A percentile compares a stretch with the other conserved stretches of the same genome.
phyloP scores from a whole-genome alignment of 345 rosid genomes.

The Iberis pinnata region DNA sequence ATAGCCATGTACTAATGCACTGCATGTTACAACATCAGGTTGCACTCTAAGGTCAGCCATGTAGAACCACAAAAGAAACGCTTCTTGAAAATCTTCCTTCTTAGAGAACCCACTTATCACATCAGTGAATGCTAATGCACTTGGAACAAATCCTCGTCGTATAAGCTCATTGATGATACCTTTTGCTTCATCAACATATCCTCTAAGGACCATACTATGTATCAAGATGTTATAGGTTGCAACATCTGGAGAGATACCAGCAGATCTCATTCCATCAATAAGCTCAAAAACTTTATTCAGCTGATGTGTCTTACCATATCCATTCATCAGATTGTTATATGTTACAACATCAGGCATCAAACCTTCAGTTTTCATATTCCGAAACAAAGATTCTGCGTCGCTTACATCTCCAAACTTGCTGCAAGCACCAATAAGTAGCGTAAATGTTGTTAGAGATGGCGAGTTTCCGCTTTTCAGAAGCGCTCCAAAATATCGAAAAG shows the following conservation, averaged over 20 bases:
- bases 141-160: slow-evolving; percentile 36
- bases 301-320: slow-evolving; percentile 40
- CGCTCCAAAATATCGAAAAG: slow-evolving; percentile 37
- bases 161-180: slow-evolving; percentile 39
- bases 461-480: slow-evolving; percentile 38
- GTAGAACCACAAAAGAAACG: slow-evolving; percentile 41
- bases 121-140: slow-evolving; percentile 42
- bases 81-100: slow-evolving; percentile 41
- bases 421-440: slow-evolving; percentile 37
- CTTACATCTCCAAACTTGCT: slow-evolving; percentile 34
- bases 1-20: slow-evolving; percentile 45
- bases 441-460: slow-evolving; percentile 37
- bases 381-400: slow-evolving; percentile 34
- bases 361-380: slow-evolving; percentile 26
- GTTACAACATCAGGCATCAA: slow-evolving; percentile 38
- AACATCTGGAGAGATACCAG: slow-evolving; percentile 37
- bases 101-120: slow-evolving; percentile 44
- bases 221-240: slow-evolving; percentile 45
- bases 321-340: slow-evolving; percentile 39
- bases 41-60: slow-evolving; percentile 38
- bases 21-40: slow-evolving; percentile 49
- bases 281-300: slow-evolving; percentile 43
- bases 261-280: slow-evolving; percentile 39
- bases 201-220: slow-evolving; percentile 40
- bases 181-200: slow-evolving; percentile 40